Evolutionary conservation across 306 rosid species (phyloP).

Genomic region (Glycine tomentella): DNA sequence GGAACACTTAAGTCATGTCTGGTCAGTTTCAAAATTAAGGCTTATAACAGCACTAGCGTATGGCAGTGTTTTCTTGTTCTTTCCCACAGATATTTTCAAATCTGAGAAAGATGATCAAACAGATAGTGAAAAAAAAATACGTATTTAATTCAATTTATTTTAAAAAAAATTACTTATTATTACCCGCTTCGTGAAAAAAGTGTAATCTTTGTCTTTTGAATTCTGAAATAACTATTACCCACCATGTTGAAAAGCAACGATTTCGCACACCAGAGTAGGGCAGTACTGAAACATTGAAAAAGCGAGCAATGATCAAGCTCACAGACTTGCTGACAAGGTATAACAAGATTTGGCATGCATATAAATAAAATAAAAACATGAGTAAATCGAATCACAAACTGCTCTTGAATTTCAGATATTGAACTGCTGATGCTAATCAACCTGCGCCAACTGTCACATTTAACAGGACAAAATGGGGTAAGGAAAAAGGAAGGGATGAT

Average conservation of each 20-base stretch:
- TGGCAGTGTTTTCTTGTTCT: neutral
- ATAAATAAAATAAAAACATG: constrained; percentile 28
- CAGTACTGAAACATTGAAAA: constrained; percentile 18
- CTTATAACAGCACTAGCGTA: constrained; percentile 10
- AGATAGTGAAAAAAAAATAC: neutral
- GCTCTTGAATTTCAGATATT: constrained; percentile 60
- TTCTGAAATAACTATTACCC: neutral
- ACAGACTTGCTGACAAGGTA: constrained; percentile 33
- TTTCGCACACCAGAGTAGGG: neutral
- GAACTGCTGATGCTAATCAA: constrained; percentile 66
- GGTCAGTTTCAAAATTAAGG: neutral
- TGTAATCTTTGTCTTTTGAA: too few species aligned
- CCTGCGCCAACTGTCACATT: constrained; percentile 67
- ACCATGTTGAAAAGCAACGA: constrained; percentile 10
- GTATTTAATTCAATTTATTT: neutral
- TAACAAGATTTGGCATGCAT: constrained; percentile 42
- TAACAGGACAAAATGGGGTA: constrained; percentile 61
- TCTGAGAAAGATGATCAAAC: neutral
- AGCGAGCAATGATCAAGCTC: constrained; percentile 33
- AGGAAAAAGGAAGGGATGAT: constrained; percentile 49
- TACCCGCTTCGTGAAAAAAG: neutral
- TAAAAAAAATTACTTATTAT: neutral
- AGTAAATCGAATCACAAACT: constrained; percentile 50
- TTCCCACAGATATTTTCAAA: neutral
- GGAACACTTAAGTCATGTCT: neutral